Evolutionary conservation across 495 filamentous ascomycete genomes (phyloP).

Genomic region (Xylaria palmicola): DNA sequence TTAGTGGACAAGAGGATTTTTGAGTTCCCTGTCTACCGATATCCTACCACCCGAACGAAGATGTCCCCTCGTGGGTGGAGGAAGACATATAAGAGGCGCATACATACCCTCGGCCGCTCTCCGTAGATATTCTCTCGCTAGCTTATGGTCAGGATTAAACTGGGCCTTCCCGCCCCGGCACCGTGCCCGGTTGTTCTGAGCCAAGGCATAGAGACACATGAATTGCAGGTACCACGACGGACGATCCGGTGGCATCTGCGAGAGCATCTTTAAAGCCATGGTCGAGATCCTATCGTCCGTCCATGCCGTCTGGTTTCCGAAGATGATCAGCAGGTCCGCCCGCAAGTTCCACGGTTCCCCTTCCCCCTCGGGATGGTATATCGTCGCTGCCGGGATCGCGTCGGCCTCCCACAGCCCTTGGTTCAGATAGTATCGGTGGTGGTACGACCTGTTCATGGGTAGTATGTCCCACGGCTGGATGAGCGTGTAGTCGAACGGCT

Average conservation of each 20-base stretch:
- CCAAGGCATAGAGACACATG: conserved; percentile 26
- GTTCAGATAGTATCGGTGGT: conserved; percentile 31
- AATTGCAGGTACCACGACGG: conserved; percentile 29
- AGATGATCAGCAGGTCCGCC: conserved; percentile 29
- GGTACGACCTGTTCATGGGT: conserved; percentile 25
- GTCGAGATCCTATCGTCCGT: conserved; percentile 25
- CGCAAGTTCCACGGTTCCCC: conserved; percentile 27
- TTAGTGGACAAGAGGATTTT: neutral
- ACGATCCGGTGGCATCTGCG: conserved; percentile 20
- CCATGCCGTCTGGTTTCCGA: conserved; percentile 31
- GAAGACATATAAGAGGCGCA: neutral
- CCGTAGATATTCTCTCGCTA: conserved; percentile 26
- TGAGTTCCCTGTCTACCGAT: too few species aligned
- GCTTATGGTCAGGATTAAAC: conserved; percentile 20
- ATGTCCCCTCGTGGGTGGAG: too few species aligned
- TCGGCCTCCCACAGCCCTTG: conserved; percentile 29
- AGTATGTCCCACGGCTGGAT: conserved; percentile 31
- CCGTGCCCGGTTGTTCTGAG: conserved; percentile 20
- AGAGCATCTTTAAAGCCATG: conserved; percentile 20
- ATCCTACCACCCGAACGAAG: too few species aligned
- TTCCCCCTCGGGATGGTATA: conserved; percentile 20
- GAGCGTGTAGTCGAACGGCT: conserved; percentile 32
- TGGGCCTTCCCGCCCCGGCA: conserved; percentile 11
- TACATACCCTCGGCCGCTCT: conserved; percentile 19
- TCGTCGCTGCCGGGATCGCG: conserved; percentile 22